Evolutionary conservation across 192 early-diverging fungal genomes (phyloP).

Genomic region (Entomortierella beljakovae): DNA sequence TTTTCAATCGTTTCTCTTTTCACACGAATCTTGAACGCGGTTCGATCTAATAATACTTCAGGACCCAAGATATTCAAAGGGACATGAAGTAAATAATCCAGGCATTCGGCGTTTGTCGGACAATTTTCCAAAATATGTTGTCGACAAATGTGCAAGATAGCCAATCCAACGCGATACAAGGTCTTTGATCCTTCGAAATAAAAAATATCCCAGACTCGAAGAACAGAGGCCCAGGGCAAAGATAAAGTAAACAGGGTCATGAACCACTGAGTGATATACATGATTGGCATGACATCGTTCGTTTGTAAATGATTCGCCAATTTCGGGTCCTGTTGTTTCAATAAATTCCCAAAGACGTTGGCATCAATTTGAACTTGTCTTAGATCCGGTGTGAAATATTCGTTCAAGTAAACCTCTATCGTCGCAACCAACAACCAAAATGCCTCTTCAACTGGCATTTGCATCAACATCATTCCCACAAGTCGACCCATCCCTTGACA

Average conservation of each 20-base stretch:
- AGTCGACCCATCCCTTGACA: conserved; percentile 97
- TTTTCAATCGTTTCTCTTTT: conserved; percentile 29
- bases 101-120: conserved; percentile 77
- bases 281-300: conserved; percentile 85
- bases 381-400: conserved; percentile 80
- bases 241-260: conserved; percentile 89
- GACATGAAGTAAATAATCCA: conserved; percentile 83
- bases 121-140: conserved; percentile 77
- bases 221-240: conserved; percentile 88
- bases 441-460: conserved; percentile 84
- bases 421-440: conserved; percentile 91
- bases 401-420: conserved; percentile 76
- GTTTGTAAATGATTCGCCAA: conserved; percentile 76
- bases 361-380: conserved; percentile 85
- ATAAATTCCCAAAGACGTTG: conserved; percentile 79
- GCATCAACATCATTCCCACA: conserved; percentile 92
- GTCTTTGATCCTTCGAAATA: conserved; percentile 87
- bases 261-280: conserved; percentile 96
- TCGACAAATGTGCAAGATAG: conserved; percentile 72
- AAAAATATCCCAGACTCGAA: conserved; percentile 96
- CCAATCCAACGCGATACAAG: conserved; percentile 84
- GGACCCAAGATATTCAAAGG: conserved; percentile 72
- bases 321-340: conserved; percentile 72
- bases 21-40: conserved; percentile 76
- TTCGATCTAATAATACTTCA: conserved; percentile 75